Percentiles rank a stretch among this genome's conserved stretches.
Evolutionary conservation across 495 filamentous ascomycete genomes (phyloP).

Genomic region (Monascus purpureus): DNA sequence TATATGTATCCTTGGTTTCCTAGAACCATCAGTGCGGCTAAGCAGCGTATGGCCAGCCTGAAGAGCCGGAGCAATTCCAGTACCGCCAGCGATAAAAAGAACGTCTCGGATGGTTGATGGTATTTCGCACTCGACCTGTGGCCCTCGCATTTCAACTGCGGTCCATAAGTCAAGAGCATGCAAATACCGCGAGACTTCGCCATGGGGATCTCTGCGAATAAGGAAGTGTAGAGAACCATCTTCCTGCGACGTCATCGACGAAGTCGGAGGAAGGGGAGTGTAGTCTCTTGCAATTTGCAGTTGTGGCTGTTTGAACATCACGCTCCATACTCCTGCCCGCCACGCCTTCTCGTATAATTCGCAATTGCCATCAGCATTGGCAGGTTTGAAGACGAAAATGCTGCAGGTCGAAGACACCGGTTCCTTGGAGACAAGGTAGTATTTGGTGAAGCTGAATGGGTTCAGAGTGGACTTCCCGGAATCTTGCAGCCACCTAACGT

Average conservation of each 20-base stretch:
- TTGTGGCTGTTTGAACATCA: constrained; percentile 88
- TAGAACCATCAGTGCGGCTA: constrained; percentile 10
- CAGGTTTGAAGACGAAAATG: constrained; percentile 54
- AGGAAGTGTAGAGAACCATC: constrained; percentile 36
- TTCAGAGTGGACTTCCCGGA: constrained; percentile 18
- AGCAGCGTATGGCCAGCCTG: constrained; percentile 56
- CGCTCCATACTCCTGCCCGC: constrained; percentile 59
- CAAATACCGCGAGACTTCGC: constrained; percentile 57
- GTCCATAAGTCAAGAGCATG: constrained; percentile 44
- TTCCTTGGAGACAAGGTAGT: constrained; percentile 49
- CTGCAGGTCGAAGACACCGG: constrained; percentile 61
- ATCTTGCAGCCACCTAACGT: constrained; percentile 18
- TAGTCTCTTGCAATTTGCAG: constrained; percentile 80
- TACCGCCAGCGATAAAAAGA: constrained; percentile 83
- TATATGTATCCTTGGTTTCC: constrained; percentile 38
- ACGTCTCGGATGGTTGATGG: constrained; percentile 40
- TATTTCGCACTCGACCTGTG: constrained; percentile 53
- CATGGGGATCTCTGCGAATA: constrained; percentile 38
- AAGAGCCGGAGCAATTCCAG: constrained; percentile 82
- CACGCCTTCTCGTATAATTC: constrained; percentile 37
- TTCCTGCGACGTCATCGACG: constrained; percentile 9
- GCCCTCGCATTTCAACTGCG: constrained; percentile 62
- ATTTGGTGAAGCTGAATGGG: constrained; percentile 51
- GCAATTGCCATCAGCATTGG: constrained; percentile 21
- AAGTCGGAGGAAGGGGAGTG: constrained; percentile 59